Evolutionary conservation across 331 rosid species (phyloP), one percentile per base, ranked within the genome.

Genomic region (Stylosanthes scabra): DNA sequence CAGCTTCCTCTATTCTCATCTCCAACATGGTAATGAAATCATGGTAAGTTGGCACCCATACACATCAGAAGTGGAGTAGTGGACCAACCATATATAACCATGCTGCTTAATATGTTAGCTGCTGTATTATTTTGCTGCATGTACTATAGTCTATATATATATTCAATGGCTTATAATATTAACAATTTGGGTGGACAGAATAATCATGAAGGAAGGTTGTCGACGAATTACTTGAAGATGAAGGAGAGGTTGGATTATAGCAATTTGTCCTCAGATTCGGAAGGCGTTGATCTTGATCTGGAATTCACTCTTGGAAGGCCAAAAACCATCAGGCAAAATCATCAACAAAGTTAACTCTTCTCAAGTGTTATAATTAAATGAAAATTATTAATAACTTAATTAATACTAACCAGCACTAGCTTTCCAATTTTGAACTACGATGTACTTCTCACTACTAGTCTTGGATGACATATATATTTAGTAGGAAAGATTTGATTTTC

Each of bases 261-360:
- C 85, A 60, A 86, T 28, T 80, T 83, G 84, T 78, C 96, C 83
- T 78, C 96, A 50, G 70, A 84, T 68, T 82, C 86, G 27, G 86
- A 81, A 59, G 54, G 63, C 81, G 62, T 59, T 70, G 86, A 20
- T 20, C 25, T 83, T 66, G 87, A 88, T 59, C 86, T 88, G 31
- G 97, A 88, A 77, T 86, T 90, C 82, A 88, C 86, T 1, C 96
- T 90, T 40, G 96, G 96, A 75, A 81, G 85, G 70, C 81, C 96
- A 79, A 55, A 66, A 76, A 81, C 63, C 84, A 81, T 59, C 60
- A 49, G 62, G 63, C 79, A 60, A 75, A 81, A 54, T 71, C 89
- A 29, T 76, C 85, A 60, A 83, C 58, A 54, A 81, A 78, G 52
- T 54, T 82, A 68, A 72, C 81, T n/a, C n/a, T n/a, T 80, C 86